Conservation (phyloP, 164 flowering plant genomes). For the Dillenia turbinata region DNA sequence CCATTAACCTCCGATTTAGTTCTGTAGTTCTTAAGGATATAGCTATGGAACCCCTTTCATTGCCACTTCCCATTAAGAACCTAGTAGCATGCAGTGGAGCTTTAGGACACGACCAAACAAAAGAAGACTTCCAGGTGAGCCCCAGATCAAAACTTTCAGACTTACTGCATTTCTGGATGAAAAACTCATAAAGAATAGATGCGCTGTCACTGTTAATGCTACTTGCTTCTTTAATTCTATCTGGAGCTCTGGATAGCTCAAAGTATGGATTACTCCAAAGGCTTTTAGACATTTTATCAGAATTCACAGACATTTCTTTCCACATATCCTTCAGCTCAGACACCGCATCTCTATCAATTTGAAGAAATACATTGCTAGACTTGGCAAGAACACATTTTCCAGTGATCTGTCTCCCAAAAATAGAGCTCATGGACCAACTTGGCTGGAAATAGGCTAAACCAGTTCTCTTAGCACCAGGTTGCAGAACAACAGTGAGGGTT, state of each 20-base stretch:
- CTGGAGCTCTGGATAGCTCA: constrained; percentile 58
- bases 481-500: constrained; percentile 86
- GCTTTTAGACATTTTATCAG: constrained; percentile 14
- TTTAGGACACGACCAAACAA: constrained; percentile 65
- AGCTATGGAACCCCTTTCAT: constrained; percentile 94
- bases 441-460: constrained; percentile 42
- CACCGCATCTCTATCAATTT: constrained; percentile 54
- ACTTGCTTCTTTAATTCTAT: constrained; percentile 41
- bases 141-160: constrained; percentile 62
- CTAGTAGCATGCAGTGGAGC: constrained; percentile 79
- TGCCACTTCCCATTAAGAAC: constrained; percentile 95
- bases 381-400: constrained; percentile 78
- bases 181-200: constrained; percentile 51
- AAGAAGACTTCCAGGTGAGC: constrained; percentile 71
- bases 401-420: constrained; percentile 66
- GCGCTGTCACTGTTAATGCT: constrained; percentile 22
- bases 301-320: constrained; percentile 14
- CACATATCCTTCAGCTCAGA: constrained; percentile 28
- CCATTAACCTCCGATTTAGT: constrained; percentile 12
- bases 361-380: constrained; percentile 67
- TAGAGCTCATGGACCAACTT: constrained; percentile 76
- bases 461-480: constrained; percentile 39
- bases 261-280: constrained; percentile 35
- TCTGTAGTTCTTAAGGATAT: constrained; percentile 55
- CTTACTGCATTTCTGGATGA: constrained; percentile 37